Evolutionary conservation across 2,329 filamentous ascomycete genomes (phyloP), one percentile per base, ranked within the genome.

Genomic region (Neonectria hederae): DNA sequence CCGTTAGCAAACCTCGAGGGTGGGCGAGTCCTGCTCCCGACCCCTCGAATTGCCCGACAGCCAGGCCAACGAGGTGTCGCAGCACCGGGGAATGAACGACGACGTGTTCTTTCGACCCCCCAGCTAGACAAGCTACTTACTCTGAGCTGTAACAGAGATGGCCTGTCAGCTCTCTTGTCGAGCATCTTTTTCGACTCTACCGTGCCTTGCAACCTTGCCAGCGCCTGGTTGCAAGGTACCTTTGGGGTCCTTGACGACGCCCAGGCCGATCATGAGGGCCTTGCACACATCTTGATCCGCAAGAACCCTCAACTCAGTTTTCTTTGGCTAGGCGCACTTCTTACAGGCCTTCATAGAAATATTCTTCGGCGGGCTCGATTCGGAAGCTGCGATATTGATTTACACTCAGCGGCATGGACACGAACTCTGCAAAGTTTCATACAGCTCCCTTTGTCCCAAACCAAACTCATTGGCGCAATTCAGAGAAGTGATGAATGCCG

Each of bases 281-380:
- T 62, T 14, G 53, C 59, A 17, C 59, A 48, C n/a, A 30, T 53
- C 35, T 22, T 62, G 14, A 24, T 24, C 51, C 19, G 48, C 42
- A 32, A 46, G 24, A 51, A 28, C 26, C 59, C 53, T 24, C 52
- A 51, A 22, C 24, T 62, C 8, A 38, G 59, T 22, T 62, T 62
- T 48, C 38, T 62, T 1, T 62, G 59, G 53, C 28, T 62, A 3
- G 46, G 53, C n/a, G 53, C 59, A 5, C 17, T 53, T 17, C 22
- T 62, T 28, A 26, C 42, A 26, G 58, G 58, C n/a, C 8, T 54
- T 97, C 40, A 60, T 14, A 43, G 26, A n/a, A 32, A 13, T 13
- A 42, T 54, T 11, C 30, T 48, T 11, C 28, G 51, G 14, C 45
- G 22, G 22, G 45, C 45, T n/a, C 45, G 45, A 28, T 24, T 28